Conservation (phyloP, 2,329 filamentous ascomycete genomes). For the Pseudocercospora fuligena region DNA sequence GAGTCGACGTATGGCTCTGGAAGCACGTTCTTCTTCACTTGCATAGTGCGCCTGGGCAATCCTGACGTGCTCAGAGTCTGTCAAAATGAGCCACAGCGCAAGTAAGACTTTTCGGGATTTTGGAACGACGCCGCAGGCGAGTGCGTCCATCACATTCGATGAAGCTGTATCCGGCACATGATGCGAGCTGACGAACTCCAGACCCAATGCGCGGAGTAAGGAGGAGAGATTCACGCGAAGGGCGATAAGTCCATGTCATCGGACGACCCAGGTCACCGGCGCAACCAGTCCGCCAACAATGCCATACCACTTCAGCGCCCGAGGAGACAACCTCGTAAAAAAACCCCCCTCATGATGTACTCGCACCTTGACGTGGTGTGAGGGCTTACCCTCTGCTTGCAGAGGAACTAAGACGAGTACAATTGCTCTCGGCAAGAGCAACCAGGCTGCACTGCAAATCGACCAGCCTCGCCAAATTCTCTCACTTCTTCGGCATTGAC, state of each 20-base stretch:
- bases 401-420: constrained; percentile 8
- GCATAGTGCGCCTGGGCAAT: constrained; percentile 81
- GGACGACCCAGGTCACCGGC: constrained; percentile 52
- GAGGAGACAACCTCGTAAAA: constrained; percentile 20
- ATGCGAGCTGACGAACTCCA: neutral
- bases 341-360: constrained; percentile 7
- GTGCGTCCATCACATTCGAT: neutral
- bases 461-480: neutral
- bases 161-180: neutral
- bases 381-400: constrained; percentile 7
- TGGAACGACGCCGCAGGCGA: neutral
- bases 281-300: constrained; percentile 51
- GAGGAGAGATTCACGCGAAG: constrained; percentile 10
- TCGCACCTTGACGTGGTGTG: constrained; percentile 11
- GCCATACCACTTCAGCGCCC: constrained; percentile 71
- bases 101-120: too few relatives aligned
- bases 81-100: too few relatives aligned
- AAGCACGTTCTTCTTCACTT: constrained; percentile 96
- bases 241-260: constrained; percentile 51
- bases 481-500: neutral
- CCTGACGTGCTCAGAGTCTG: constrained; percentile 74
- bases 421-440: neutral
- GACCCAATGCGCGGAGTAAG: constrained; percentile 4
- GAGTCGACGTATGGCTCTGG: constrained; percentile 89
- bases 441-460: neutral